These are phyloP conservation scores for Torulaspora maleeae DNA, from an alignment of 805 yeast genomes.

Conservation along the genomic window DNA sequence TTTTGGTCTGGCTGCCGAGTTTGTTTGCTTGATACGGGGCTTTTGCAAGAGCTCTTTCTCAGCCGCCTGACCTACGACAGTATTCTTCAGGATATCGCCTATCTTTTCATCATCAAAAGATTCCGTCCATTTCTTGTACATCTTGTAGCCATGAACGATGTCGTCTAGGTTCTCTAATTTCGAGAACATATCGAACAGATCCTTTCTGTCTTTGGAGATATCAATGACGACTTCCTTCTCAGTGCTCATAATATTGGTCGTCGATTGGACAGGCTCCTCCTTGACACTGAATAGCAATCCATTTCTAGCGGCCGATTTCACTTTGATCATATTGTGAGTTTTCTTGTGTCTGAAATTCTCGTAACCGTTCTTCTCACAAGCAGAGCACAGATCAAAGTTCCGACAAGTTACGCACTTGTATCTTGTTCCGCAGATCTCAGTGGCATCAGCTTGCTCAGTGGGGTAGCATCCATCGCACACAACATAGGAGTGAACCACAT, in stretches of 20 bases:
- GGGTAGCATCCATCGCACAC: constrained; percentile 31
- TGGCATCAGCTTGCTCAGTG: constrained; percentile 8
- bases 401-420: constrained; percentile 46
- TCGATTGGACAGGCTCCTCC: background rate
- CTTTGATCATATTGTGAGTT: constrained; percentile 21
- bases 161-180: constrained; percentile 22
- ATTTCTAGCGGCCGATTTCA: constrained; percentile 13
- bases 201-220: constrained; percentile 19
- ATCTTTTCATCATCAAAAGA: constrained; percentile 13
- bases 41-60: background rate
- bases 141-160: constrained; percentile 18
- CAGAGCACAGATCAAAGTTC: constrained; percentile 47
- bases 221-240: constrained; percentile 20
- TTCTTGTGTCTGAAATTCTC: constrained; percentile 18
- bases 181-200: constrained; percentile 25
- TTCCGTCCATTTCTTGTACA: constrained; percentile 15
- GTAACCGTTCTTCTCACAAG: constrained; percentile 27
- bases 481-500: constrained; percentile 16
- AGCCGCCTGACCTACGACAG: background rate
- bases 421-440: constrained; percentile 39
- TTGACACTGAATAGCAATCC: background rate
- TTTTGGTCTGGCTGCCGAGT: background rate
- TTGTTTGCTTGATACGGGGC: background rate
- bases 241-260: background rate
- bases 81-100: background rate